A percentile compares a stretch with the other conserved stretches of the same genome.
Evolutionary conservation across 495 filamentous ascomycete species (phyloP).

Genomic region (Mytilinidion resinicola): DNA sequence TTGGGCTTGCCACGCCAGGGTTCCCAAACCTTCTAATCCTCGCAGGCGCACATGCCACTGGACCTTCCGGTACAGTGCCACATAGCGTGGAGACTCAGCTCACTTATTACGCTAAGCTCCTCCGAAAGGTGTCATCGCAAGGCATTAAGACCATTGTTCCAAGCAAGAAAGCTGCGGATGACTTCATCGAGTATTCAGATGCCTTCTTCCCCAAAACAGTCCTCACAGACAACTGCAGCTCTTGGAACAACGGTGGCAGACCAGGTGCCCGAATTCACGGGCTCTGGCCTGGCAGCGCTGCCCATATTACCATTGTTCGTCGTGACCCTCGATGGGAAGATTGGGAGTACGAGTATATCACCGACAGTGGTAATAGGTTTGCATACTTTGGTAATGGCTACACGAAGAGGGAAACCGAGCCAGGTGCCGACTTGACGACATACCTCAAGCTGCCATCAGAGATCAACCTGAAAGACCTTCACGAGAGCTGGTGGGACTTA

Average conservation of each 20-base stretch:
- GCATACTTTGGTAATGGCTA: slow-evolving; percentile 54
- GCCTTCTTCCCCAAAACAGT: slow-evolving; percentile 57
- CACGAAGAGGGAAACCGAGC: slow-evolving; percentile 40
- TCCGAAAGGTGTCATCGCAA: slow-evolving; percentile 58
- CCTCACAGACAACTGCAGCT: slow-evolving; percentile 56
- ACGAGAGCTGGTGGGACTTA: slow-evolving; percentile 49
- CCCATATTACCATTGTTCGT: slow-evolving; percentile 50
- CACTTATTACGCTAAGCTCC: slow-evolving; percentile 55
- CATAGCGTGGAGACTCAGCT: slow-evolving; percentile 51
- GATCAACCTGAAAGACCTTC: slow-evolving; percentile 43
- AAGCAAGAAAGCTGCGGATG: slow-evolving; percentile 49
- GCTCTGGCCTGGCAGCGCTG: slow-evolving; percentile 59
- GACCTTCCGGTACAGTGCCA: slow-evolving; percentile 47
- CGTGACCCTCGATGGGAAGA: slow-evolving; percentile 66
- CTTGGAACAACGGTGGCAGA: slow-evolving; percentile 62
- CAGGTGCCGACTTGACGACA: slow-evolving; percentile 41
- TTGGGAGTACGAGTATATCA: slow-evolving; percentile 57
- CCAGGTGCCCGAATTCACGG: slow-evolving; percentile 55
- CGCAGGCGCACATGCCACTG: slow-evolving; percentile 45
- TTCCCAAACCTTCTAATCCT: slow-evolving; percentile 61
- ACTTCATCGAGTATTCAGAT: slow-evolving; percentile 57
- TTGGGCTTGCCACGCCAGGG: slow-evolving; percentile 53
- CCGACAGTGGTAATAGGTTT: slow-evolving; percentile 47
- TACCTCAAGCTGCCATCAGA: slow-evolving; percentile 41
- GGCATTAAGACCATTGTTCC: slow-evolving; percentile 56